Evolutionary conservation across 75 land plant species (phyloP).

Genomic region (Pinus tabuliformis): DNA sequence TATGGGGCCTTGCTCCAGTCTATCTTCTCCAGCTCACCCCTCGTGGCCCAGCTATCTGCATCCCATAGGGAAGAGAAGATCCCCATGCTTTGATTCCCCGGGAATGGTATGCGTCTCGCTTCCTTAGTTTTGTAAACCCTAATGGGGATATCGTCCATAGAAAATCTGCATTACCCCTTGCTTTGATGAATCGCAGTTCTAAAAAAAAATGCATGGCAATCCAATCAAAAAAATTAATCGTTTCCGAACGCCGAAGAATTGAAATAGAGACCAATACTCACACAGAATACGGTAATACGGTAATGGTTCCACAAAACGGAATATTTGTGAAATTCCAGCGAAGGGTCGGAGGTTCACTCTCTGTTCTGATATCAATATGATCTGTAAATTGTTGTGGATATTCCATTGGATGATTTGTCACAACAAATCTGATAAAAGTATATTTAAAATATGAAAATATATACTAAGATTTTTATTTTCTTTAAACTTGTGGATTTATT

Average conservation of each 20-base stretch:
- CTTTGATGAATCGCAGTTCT: too few species aligned
- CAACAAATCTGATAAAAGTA: too few species aligned
- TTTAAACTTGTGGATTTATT: too few species aligned
- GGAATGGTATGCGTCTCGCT: constrained; percentile 22
- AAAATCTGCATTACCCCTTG: not conserved
- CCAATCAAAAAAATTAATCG: too few species aligned
- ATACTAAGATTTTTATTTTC: too few species aligned
- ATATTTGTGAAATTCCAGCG: constrained; percentile 71
- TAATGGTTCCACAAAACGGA: constrained; percentile 67
- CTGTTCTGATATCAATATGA: constrained; percentile 29
- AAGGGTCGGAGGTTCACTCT: constrained; percentile 77
- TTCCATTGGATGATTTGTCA: too few species aligned
- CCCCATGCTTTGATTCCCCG: constrained; percentile 79
- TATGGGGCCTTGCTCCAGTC: constrained; percentile 81
- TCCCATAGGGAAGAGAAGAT: constrained; percentile 86
- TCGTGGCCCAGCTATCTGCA: constrained; percentile 84
- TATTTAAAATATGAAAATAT: too few species aligned
- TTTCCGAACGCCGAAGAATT: too few species aligned
- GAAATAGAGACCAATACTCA: constrained; percentile 12
- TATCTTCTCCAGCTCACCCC: constrained; percentile 81
- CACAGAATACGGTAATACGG: constrained; percentile 79
- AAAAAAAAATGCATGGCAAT: too few species aligned
- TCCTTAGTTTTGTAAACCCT: not conserved
- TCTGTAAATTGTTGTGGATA: too few species aligned
- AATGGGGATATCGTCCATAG: not conserved